A percentile compares a stretch with the other conserved stretches of the same genome.
These are phyloP conservation scores for Solanum bulbocastanum DNA, from an alignment of 257 asterid genomes.

Conservation along the genomic window DNA sequence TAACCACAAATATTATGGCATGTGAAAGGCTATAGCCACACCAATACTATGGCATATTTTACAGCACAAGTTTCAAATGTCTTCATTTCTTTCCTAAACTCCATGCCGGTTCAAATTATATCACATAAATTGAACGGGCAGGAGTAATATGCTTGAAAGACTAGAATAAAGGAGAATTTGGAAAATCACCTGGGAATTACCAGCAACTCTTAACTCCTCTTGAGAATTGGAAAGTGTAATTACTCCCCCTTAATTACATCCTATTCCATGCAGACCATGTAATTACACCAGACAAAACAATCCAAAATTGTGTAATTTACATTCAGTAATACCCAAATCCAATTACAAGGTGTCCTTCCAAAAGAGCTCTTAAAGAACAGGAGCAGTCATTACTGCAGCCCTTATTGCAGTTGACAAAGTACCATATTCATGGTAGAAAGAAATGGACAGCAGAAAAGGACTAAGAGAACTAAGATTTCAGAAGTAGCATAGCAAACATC, in stretches of 20 bases:
- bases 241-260: background rate
- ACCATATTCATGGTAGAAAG: background rate
- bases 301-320: background rate
- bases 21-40: background rate
- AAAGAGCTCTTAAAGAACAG: background rate
- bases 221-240: background rate
- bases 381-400: background rate
- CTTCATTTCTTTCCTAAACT: background rate
- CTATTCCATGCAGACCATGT: background rate
- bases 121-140: background rate
- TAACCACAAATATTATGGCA: background rate
- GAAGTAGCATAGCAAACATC: background rate
- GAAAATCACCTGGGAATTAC: background rate
- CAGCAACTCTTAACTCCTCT: background rate
- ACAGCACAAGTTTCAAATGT: background rate
- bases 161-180: background rate
- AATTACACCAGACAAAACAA: background rate
- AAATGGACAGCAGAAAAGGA: background rate
- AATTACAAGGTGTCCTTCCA: background rate
- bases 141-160: background rate
- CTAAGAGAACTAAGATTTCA: background rate
- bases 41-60: background rate
- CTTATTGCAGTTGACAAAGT: background rate
- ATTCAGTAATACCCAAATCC: background rate
- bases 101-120: background rate